A percentile compares a stretch with the other conserved stretches of the same genome.
Conservation (phyloP, 2,329 filamentous ascomycete genomes). For the Plectosphaerella plurivora region DNA sequence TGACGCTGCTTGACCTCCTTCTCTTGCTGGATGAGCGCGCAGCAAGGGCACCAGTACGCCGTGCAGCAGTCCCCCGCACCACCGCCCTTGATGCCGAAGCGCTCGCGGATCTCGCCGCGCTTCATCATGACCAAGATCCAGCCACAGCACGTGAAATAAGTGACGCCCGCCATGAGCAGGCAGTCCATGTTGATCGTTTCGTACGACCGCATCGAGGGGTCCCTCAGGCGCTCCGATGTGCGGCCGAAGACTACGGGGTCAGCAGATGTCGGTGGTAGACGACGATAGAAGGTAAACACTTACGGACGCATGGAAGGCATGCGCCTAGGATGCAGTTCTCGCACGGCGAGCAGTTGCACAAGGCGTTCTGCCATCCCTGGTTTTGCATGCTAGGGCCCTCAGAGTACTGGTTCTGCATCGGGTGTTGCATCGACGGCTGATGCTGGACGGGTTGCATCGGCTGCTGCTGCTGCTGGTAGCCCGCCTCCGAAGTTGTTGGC, state of each 20-base stretch:
- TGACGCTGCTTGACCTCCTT: slow-evolving; percentile 40
- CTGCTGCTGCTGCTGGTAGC: no score
- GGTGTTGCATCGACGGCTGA: slow-evolving; percentile 3
- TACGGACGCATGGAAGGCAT: slow-evolving; percentile 39
- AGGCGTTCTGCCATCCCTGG: slow-evolving; percentile 30
- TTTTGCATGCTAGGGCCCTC: slow-evolving; percentile 8
- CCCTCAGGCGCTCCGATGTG: slow-evolving; percentile 37
- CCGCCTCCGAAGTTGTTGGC: no score
- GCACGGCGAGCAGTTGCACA: slow-evolving; percentile 36
- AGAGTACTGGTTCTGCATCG: slow-evolving; percentile 11
- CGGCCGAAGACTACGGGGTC: slow-evolving; percentile 33
- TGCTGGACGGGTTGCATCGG: no score
- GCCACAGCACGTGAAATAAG: slow-evolving; percentile 33
- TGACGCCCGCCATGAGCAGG: slow-evolving; percentile 31
- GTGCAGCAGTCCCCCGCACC: slow-evolving; percentile 44
- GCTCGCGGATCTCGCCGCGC: slow-evolving; percentile 47
- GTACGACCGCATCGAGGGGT: slow-evolving; percentile 34
- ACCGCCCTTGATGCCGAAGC: slow-evolving; percentile 47
- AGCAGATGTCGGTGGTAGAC: neutral
- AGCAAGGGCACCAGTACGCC: slow-evolving; percentile 53
- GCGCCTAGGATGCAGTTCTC: slow-evolving; percentile 31
- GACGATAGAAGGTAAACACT: slow-evolving; percentile 15
- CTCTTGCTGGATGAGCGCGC: slow-evolving; percentile 53
- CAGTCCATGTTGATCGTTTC: slow-evolving; percentile 37
- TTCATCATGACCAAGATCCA: slow-evolving; percentile 48